phyloP scores from a whole-genome alignment of 2,329 filamentous ascomycete species.

The Hymenoscyphus scutula region DNA sequence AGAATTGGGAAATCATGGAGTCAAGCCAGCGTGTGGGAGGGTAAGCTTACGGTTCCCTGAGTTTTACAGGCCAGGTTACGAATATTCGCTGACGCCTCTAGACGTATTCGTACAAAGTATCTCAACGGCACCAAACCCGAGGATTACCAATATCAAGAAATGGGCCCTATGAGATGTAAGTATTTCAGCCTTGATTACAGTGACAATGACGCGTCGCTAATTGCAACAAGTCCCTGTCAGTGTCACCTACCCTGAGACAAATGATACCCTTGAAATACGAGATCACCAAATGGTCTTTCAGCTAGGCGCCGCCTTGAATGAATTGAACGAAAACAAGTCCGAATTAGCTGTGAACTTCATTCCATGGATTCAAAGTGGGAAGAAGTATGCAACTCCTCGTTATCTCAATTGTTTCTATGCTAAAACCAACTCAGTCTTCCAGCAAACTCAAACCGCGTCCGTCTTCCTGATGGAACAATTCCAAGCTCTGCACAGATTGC shows the following conservation, averaged over 20 bases:
- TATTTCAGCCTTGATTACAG: not conserved
- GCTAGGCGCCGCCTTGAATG: conserved; percentile 57
- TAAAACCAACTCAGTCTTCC: conserved; percentile 12
- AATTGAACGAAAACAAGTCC: conserved; percentile 46
- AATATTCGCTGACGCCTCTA: not conserved
- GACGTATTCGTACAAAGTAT: conserved; percentile 60
- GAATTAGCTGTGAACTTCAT: conserved; percentile 40
- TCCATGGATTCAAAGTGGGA: conserved; percentile 56
- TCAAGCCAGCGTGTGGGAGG: conserved; percentile 60
- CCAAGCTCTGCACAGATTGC: conserved; percentile 21
- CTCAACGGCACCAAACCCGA: conserved; percentile 53
- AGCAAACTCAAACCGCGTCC: conserved; percentile 15
- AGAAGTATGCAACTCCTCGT: conserved; percentile 40
- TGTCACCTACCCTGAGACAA: conserved; percentile 34
- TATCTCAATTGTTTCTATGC: not conserved
- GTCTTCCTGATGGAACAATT: conserved; percentile 22
- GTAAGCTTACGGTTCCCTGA: not conserved
- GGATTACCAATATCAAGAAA: conserved; percentile 65
- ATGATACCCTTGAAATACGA: conserved; percentile 47
- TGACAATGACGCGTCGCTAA: not conserved
- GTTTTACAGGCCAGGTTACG: not conserved
- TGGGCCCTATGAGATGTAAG: conserved; percentile 9
- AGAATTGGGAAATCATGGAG: conserved; percentile 61
- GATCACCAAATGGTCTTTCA: conserved; percentile 66
- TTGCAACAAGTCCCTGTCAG: conserved; percentile 59